Evolutionary conservation across 2,329 filamentous ascomycete species (phyloP).

Genomic region (Arthroderma sp.): DNA sequence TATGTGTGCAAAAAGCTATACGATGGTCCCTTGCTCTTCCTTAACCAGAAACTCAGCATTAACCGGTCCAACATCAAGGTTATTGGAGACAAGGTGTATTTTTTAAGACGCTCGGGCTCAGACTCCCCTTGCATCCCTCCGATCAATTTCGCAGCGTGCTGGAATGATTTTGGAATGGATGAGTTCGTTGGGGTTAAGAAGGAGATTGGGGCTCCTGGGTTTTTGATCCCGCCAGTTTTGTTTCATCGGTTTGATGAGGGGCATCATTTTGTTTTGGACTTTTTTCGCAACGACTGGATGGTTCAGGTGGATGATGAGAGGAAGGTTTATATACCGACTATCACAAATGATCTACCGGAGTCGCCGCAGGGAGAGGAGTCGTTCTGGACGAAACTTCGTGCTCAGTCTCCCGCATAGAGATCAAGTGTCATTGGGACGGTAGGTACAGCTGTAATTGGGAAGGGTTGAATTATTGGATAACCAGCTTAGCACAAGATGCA

Average conservation of each 20-base stretch:
- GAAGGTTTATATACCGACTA: neutral
- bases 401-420: too few species aligned
- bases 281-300: neutral
- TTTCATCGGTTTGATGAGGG: neutral
- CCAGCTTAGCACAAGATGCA: too few species aligned
- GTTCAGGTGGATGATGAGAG: neutral
- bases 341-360: neutral
- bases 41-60: neutral
- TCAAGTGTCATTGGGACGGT: too few species aligned
- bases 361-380: too few species aligned
- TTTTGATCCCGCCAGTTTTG: neutral
- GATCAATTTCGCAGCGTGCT: neutral
- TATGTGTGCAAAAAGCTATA: neutral
- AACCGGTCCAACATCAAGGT: neutral
- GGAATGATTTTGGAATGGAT: neutral
- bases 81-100: neutral
- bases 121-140: neutral
- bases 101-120: neutral
- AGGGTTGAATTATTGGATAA: too few species aligned
- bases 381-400: too few species aligned
- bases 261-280: neutral
- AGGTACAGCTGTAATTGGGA: too few species aligned
- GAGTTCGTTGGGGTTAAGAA: neutral
- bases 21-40: neutral
- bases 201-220: neutral